Conservation (phyloP, 1,139 yeast genomes). For the Hyphopichia khmerensis region DNA sequence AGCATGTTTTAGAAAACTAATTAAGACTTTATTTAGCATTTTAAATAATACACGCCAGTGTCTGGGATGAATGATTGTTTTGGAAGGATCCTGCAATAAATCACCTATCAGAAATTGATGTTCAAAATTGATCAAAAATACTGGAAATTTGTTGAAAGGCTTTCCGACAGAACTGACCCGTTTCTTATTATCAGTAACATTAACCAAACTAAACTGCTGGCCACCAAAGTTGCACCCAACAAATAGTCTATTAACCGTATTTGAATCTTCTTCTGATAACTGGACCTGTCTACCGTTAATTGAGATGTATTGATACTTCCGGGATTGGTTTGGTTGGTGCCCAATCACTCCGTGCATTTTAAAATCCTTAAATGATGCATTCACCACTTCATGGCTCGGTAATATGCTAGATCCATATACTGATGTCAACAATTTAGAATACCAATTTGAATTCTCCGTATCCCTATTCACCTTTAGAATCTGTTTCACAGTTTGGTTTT, state of each 20-base stretch:
- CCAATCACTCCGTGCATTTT: conserved; percentile 31
- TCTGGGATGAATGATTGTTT: conserved; percentile 23
- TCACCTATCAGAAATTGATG: conserved; percentile 33
- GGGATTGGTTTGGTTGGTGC: conserved; percentile 24
- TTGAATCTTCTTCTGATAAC: conserved; percentile 19
- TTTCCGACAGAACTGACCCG: background rate
- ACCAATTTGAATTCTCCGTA: background rate
- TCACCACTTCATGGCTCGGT: conserved; percentile 15
- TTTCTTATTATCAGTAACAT: background rate
- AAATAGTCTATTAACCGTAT: conserved; percentile 27
- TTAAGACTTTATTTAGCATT: conserved; percentile 27
- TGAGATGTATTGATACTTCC: conserved; percentile 44
- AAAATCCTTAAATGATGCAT: conserved; percentile 20
- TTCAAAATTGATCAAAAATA: conserved; percentile 33
- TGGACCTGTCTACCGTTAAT: conserved; percentile 41
- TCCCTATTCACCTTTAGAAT: background rate
- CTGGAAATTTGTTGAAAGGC: conserved; percentile 23
- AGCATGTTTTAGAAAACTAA: conserved; percentile 14
- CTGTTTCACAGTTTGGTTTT: background rate
- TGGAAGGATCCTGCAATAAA: conserved; percentile 42
- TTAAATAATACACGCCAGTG: conserved; percentile 23
- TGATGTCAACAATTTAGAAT: conserved; percentile 9
- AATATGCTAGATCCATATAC: conserved; percentile 18
- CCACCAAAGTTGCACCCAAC: background rate
- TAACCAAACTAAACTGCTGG: background rate